A percentile compares a stretch with the other conserved stretches of the same genome.
Evolutionary conservation across 306 rosid species (phyloP).

Genomic region (Castanea mollissima): DNA sequence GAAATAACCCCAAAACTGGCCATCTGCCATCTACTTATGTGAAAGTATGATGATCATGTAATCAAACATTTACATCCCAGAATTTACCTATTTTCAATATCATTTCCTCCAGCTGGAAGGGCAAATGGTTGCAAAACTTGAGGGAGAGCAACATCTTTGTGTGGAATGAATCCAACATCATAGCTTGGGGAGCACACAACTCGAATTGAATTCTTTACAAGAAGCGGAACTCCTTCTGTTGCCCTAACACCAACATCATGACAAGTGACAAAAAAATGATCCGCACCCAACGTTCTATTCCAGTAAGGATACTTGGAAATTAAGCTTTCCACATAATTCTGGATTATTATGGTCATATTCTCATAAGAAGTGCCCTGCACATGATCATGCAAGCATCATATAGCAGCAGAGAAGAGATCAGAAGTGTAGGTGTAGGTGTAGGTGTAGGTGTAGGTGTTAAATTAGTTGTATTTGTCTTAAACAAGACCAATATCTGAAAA

Average conservation of each 20-base stretch:
- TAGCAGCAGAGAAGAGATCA: slow-evolving; percentile 24
- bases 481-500: neutral
- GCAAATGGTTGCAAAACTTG: slow-evolving; percentile 97
- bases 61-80: neutral
- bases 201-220: slow-evolving; percentile 88
- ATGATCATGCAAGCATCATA: slow-evolving; percentile 9
- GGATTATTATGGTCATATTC: slow-evolving; percentile 90
- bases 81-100: slow-evolving; percentile 72
- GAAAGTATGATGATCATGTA: neutral
- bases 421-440: neutral
- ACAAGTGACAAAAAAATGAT: slow-evolving; percentile 95
- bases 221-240: slow-evolving; percentile 81
- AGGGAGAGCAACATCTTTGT: slow-evolving; percentile 95
- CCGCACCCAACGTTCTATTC: slow-evolving; percentile 97
- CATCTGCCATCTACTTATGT: neutral
- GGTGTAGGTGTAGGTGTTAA: neutral
- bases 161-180: slow-evolving; percentile 96
- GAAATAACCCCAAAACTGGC: neutral
- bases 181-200: slow-evolving; percentile 97
- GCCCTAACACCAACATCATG: slow-evolving; percentile 99
- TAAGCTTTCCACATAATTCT: slow-evolving; percentile 77
- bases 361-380: slow-evolving; percentile 92
- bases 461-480: neutral
- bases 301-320: slow-evolving; percentile 96
- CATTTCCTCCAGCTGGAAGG: slow-evolving; percentile 95